These are phyloP conservation scores for Talaromyces thailandensis DNA, from an alignment of 495 filamentous ascomycete genomes.

Conservation along the genomic window DNA sequence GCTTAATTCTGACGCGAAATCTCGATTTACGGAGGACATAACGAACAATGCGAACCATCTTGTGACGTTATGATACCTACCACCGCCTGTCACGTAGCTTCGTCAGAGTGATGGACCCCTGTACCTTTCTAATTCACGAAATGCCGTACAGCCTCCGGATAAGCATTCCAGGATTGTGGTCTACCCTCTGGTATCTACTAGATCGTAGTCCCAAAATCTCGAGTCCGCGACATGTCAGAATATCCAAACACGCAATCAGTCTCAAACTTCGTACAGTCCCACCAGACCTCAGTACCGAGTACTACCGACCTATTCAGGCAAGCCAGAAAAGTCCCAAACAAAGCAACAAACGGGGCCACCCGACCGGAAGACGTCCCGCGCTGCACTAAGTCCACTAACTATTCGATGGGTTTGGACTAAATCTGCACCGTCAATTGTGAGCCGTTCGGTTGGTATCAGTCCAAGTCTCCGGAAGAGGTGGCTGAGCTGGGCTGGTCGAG, in stretches of 20 bases:
- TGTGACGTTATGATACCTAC: neutral
- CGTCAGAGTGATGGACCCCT: too few relatives aligned
- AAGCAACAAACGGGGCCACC: neutral
- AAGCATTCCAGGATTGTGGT: neutral
- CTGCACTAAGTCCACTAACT: neutral
- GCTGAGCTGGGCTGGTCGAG: neutral
- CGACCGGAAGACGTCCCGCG: neutral
- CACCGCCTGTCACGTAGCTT: too few relatives aligned
- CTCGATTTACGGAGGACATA: neutral
- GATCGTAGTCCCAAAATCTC: neutral
- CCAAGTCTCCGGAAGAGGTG: neutral
- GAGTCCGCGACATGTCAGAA: neutral
- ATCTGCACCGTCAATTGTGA: neutral
- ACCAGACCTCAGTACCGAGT: neutral
- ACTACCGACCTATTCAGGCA: conserved; percentile 2
- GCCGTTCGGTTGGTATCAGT: neutral
- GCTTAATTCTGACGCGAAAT: neutral
- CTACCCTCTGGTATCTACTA: too few relatives aligned
- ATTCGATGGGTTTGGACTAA: neutral
- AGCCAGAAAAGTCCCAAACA: neutral
- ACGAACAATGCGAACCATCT: neutral
- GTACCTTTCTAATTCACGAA: too few relatives aligned
- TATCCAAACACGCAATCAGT: neutral
- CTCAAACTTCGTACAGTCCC: neutral
- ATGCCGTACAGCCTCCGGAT: neutral